Base-by-base conservation (phyloP, 83 land plant genomes). In the Diphasiastrum complanatum region DNA sequence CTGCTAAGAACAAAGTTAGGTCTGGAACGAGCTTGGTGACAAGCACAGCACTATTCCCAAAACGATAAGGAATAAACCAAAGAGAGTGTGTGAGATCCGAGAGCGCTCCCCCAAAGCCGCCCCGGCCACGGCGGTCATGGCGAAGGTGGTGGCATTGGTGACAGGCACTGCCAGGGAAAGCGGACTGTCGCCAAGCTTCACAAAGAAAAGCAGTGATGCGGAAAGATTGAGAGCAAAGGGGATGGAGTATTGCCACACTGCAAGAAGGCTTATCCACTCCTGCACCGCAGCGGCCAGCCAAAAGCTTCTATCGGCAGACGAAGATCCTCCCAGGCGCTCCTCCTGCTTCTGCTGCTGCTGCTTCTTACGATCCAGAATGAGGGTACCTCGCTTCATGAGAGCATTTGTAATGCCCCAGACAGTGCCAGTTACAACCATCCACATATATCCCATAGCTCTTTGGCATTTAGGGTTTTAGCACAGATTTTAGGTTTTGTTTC, bases 371-470 rank as follows among this genome's bases (percentile, higher is more conserved):
- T 83, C 82, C 71, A 84, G 79, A 50, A 84, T 59, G 16, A 76
- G 66, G 8, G 95, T 85, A 37, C 97, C 97, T 16, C 86, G 79
- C 58, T 87, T 82, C 77, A 91, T 87, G 25, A 85, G 54, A 5
- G 95, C 95, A 75, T 91, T 91, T 23, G 97, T 91, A 55, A 73
- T 64, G 30, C 97, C 97, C 97, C 97, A 91, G 12, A 91, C 77
- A 8, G 81, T 61, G 24, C 97, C 97, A 0, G 88, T 83, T 12
- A 75, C 84, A 8, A 87, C 30, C 85, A 91, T 76, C 80, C 82
- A n/a, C n/a, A n/a, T n/a, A n/a, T n/a, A n/a, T n/a, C n/a, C n/a
- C n/a, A n/a, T n/a, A n/a, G n/a, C n/a, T n/a, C n/a, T n/a, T n/a
- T n/a, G n/a, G n/a, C n/a, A n/a, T n/a, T n/a, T n/a, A n/a, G n/a